phyloP scores from a whole-genome alignment of 2,329 filamentous ascomycete species.

The Fusarium subtropicale region DNA sequence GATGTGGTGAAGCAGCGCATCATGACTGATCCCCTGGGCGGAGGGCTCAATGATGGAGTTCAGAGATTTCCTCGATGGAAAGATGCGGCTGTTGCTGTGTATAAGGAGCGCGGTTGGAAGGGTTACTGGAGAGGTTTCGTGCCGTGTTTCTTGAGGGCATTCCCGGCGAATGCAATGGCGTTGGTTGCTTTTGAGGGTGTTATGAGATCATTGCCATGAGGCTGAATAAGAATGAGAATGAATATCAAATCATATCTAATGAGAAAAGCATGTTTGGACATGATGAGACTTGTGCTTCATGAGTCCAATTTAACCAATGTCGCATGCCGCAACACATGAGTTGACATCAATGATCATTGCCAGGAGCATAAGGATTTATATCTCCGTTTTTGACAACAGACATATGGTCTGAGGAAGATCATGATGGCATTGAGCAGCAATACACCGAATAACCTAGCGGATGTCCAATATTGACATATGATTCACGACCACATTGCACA shows the following conservation, averaged over 20 bases:
- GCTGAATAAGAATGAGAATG: background rate
- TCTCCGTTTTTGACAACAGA: too few species aligned
- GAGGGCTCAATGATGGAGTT: conserved; percentile 72
- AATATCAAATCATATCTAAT: conserved; percentile 10
- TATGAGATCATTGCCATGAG: conserved; percentile 73
- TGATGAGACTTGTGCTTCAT: background rate
- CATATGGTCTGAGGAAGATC: background rate
- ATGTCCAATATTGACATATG: background rate
- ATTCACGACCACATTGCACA: background rate
- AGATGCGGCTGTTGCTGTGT: conserved; percentile 82
- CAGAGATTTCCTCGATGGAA: conserved; percentile 80
- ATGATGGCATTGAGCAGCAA: background rate
- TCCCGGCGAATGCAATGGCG: conserved; percentile 95
- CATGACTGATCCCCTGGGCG: conserved; percentile 93
- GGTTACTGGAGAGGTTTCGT: conserved; percentile 95
- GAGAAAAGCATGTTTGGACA: background rate
- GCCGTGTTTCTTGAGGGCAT: conserved; percentile 92
- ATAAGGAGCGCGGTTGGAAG: conserved; percentile 77
- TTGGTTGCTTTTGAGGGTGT: conserved; percentile 93
- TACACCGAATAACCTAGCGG: background rate
- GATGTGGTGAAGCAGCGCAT: conserved; percentile 96
- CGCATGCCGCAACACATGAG: background rate
- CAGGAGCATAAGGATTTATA: background rate
- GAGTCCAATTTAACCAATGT: background rate
- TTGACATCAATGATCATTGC: background rate